Evolutionary conservation across 225 moss, liverwort and hornwort genomes (phyloP).

Genomic region (Polytrichum commune): DNA sequence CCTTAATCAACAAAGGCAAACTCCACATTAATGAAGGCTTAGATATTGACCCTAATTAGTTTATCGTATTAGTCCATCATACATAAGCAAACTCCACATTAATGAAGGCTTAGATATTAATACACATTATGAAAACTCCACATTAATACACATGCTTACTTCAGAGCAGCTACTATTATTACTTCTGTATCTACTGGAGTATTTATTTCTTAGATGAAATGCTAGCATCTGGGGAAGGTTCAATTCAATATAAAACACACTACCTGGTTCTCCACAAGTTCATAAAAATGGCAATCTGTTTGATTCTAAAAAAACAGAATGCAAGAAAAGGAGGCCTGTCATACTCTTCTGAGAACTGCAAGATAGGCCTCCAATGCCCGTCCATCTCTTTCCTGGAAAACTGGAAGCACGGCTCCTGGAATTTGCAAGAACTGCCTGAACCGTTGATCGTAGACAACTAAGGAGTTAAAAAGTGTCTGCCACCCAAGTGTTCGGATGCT

Average conservation of each 20-base stretch:
- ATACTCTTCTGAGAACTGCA: constrained; percentile 72
- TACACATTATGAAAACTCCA: too few relatives aligned
- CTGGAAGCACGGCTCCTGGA: constrained; percentile 70
- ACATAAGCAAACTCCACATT: too few relatives aligned
- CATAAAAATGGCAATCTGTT: not conserved
- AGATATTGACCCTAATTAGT: too few relatives aligned
- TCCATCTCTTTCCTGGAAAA: constrained; percentile 91
- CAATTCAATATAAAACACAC: not conserved
- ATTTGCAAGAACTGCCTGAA: constrained; percentile 77
- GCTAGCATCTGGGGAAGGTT: too few relatives aligned
- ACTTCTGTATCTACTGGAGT: too few relatives aligned
- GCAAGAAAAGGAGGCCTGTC: not conserved
- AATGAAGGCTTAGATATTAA: too few relatives aligned
- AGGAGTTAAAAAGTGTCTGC: constrained; percentile 92
- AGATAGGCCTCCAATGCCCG: constrained; percentile 94
- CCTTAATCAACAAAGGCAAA: too few relatives aligned
- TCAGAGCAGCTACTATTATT: too few relatives aligned
- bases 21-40: too few relatives aligned
- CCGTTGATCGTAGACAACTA: constrained; percentile 84
- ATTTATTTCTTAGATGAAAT: too few relatives aligned
- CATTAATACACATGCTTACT: too few relatives aligned
- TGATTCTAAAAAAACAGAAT: not conserved
- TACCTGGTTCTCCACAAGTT: constrained; percentile 1
- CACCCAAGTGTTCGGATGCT: constrained; percentile 85
- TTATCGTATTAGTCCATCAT: too few relatives aligned